Base-by-base conservation (phyloP, 1,139 yeast species). In the Scheffersomyces stambukii region DNA sequence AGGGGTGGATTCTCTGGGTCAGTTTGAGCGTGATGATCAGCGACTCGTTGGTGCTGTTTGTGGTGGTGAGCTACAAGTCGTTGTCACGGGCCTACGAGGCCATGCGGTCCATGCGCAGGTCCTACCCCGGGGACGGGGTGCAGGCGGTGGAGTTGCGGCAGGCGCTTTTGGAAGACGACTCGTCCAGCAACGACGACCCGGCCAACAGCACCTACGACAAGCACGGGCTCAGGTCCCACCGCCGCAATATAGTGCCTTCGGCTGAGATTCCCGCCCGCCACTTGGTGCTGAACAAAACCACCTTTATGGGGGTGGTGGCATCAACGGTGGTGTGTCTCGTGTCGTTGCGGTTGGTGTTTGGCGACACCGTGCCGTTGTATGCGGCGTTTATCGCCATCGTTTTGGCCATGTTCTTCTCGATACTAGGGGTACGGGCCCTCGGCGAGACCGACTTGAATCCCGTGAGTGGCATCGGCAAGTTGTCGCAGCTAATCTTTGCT, bases 361-460 rank as follows among this genome's bases (percentile, higher is more conserved):
- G 88, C 1, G 52, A 63, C 0, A 58, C 77, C 8, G 74, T 86
- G 3, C 96, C 96, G 0, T 45, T 81, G 6, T 81, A 82, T 45
- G 75, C 94, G 0, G 66, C 82, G 23, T 46, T 77, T 0, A 56
- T 75, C 3, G 93, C 96, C 0, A 73, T 89, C 4, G 35, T 80
- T 0, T 49, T 91, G 21, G 95, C 98, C 0, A 60, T 89, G 23
- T 60, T 86, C 36, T 68, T 91, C 28, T 84, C 96, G 1, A 69
- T 91, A 1, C 62, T 91, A 8, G 98, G 95, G 1, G 95, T 91
- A 0, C 65, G 97, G 29, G 96, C 98, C 0, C 62, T 91, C 6
- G 98, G 98, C 6, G 97, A 91, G 52, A 91, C 98, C 0, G 98
- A 91, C 57, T 68, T 91, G 42, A 91, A 91, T 49, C 98, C 98